A percentile compares a stretch with the other conserved stretches of the same genome.
Conservation (phyloP, 305 asterid genomes). For the Solanum hybrid region DNA sequence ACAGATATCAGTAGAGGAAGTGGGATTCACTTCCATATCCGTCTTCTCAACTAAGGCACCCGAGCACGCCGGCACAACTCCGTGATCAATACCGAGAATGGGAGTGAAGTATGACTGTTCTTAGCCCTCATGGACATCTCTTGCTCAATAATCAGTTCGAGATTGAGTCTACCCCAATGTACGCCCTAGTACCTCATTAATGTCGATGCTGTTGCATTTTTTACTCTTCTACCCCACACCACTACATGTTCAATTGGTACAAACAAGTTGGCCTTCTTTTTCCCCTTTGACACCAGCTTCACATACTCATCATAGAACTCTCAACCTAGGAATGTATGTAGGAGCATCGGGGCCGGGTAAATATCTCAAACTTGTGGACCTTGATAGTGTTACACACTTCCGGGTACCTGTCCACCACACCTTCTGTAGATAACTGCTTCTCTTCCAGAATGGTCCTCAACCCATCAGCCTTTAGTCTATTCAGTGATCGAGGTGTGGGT, state of each 20-base stretch:
- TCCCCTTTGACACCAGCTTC: background rate
- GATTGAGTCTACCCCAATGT: background rate
- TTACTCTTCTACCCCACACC: background rate
- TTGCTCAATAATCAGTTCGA: background rate
- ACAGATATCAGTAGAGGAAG: background rate
- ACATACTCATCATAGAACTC: too few relatives aligned
- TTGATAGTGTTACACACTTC: background rate
- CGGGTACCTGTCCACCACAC: too few relatives aligned
- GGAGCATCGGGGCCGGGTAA: background rate
- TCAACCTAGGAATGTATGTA: background rate
- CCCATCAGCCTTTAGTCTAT: background rate
- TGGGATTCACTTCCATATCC: background rate
- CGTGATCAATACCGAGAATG: rapidly evolving
- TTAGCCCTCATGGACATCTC: background rate
- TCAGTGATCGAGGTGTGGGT: background rate
- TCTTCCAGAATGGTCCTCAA: background rate
- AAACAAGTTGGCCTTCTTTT: background rate
- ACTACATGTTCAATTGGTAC: background rate
- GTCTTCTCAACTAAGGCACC: background rate
- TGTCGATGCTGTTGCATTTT: background rate
- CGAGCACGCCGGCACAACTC: background rate
- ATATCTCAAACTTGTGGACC: background rate
- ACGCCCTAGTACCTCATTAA: background rate
- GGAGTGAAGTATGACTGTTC: background rate
- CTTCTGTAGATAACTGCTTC: background rate